Base-by-base conservation (phyloP, 345 rosid species). In the Schrenkiella parvula region DNA sequence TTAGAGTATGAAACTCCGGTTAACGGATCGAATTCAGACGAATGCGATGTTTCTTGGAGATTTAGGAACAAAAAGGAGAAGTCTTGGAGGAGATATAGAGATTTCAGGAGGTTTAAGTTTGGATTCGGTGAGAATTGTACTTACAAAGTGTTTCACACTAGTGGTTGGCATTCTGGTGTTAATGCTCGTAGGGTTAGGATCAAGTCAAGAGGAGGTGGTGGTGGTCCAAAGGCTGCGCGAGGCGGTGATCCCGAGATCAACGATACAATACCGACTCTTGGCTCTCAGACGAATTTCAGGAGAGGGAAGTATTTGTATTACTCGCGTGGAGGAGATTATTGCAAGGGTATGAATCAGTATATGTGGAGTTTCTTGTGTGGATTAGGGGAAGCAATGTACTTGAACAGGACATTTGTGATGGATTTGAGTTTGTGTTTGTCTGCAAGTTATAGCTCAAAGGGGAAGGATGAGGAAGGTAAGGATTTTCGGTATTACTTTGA, bases 301-400 rank as follows among this genome's bases (percentile, higher is more conserved):
- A 87, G 82, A 59, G 95, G 99, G 41, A 89, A 48, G 80, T 91
- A 88, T 81, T 63, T 88, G 84, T 95, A 89, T 82, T 95, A 95
- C 72, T 88, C 96, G 0, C 78, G 95, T 1, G 99, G 95, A 43
- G 95, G 95, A 1, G 97, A 95, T 80, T 88, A 91, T 64, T 95
- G 99, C 57, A 89, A 89, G 66, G 97, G 96, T 21, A 95, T 95
- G 99, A 95, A 95, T 80, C 99, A 89, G 35, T 87, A 87, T 70
- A 48, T 85, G 80, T 91, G 99, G 99, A 91, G 97, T 79, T 91
- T 89, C 87, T 78, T 95, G 78, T 91, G 97, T 79, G 99, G 93
- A 8, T 78, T 95, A 56, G 97, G 99, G 6, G 99, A 91, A 78
- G 95, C 99, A 0, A 85, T 88, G 93, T 95, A 85, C 66, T 82